Conservation (phyloP, 768 basidiomycete species). For the Boletus insuetus region DNA sequence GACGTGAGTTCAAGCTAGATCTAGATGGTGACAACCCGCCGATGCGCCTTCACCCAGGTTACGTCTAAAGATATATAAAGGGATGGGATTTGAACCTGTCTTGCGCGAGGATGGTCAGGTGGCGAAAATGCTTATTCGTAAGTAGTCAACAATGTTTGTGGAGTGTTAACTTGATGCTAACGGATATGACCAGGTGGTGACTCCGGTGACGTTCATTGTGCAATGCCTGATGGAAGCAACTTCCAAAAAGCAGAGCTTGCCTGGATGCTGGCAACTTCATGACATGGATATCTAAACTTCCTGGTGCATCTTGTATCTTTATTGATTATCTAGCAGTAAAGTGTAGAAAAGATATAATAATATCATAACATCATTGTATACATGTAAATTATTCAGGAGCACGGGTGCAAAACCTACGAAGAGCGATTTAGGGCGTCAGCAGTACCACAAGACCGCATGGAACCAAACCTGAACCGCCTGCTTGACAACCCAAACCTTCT, state of each 20-base stretch:
- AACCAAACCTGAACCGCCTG: slow-evolving; percentile 11
- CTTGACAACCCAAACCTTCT: slow-evolving; percentile 73
- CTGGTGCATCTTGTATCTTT: neutral
- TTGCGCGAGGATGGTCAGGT: slow-evolving; percentile 48
- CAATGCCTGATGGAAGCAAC: slow-evolving; percentile 28
- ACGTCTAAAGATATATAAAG: slow-evolving; percentile 65
- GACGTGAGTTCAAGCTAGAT: slow-evolving; percentile 43
- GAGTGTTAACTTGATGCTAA: neutral
- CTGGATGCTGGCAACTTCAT: slow-evolving; percentile 38
- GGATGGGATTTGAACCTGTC: slow-evolving; percentile 70
- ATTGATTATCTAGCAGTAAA: neutral
- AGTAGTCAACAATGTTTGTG: slow-evolving; percentile 28
- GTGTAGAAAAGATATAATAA: slow-evolving; percentile 8
- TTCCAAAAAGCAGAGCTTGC: slow-evolving; percentile 30
- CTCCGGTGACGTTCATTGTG: slow-evolving; percentile 41
- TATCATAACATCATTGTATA: slow-evolving; percentile 1
- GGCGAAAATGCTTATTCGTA: slow-evolving; percentile 67
- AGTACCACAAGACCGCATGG: neutral
- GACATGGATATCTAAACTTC: neutral
- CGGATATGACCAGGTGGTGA: slow-evolving; percentile 39
- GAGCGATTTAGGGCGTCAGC: neutral
- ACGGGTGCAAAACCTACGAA: slow-evolving; percentile 10
- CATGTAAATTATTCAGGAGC: slow-evolving; percentile 2
- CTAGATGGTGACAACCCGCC: neutral
- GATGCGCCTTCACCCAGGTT: slow-evolving; percentile 41